Evolutionary conservation across 306 rosid genomes (phyloP), one percentile per base, ranked within the genome.

Genomic region (Datisca glomerata): DNA sequence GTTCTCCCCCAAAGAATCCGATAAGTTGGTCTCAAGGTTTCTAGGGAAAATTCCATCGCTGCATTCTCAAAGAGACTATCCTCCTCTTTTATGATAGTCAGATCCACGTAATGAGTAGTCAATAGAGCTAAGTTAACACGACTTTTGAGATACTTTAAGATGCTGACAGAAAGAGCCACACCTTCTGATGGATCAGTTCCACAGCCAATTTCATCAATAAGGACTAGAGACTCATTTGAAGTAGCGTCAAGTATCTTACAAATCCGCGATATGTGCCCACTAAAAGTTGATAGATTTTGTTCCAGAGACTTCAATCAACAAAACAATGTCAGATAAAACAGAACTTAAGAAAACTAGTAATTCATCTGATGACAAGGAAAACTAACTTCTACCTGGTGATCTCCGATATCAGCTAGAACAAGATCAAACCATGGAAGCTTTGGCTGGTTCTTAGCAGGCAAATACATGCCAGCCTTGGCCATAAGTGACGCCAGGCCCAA

Each of bases 121-220:
- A 83, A 93, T 60, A 87, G 61, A 34, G 93, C 97, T 61, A 87
- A 54, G 66, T 69, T 70, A 13, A 79, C 93, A 47, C 15, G 61
- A 38, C 68, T 71, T 74, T 80, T 79, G 67, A 87, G 68, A 68
- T 79, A 79, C 61, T 69, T 81, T 79, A 87, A 74, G 59, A 83
- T 69, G 72, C 94, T 83, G 46, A 83, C 16, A 15, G 97, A 83
- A 70, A 87, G 97, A 68, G 97, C 93, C 60, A 87, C 84, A 33
- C 97, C 97, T 77, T 87, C 97, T 33, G 97, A 79, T 44, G 97
- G 97, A 63, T 87, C 97, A 27, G 97, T 87, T 61, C 97, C 93
- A 65, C 93, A 19, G 20, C 97, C 97, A 64, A 87, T 87, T 72
- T 87, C 97, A 63, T 87, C 94, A 23, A 87, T 65, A 45, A 83